These are phyloP conservation scores for Beverwykella pulmonaria DNA, from an alignment of 495 filamentous ascomycete species.

Conservation along the genomic window DNA sequence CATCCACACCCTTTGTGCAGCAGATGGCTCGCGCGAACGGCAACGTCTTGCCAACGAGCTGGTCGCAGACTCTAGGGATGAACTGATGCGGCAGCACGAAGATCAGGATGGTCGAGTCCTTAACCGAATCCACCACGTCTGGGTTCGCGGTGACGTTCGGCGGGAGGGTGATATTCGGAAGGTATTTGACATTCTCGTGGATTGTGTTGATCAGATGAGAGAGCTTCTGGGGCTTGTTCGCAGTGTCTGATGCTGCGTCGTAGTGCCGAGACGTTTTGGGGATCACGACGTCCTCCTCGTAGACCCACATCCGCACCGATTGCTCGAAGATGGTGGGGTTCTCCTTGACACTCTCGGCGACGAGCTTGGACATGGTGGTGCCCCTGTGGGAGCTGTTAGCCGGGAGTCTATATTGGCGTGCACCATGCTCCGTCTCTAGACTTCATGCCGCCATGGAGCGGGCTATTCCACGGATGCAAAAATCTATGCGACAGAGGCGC, in stretches of 20 bases:
- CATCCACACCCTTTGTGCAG: constrained; percentile 97
- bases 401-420: neutral
- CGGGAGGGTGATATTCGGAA: constrained; percentile 82
- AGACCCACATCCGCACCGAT: constrained; percentile 97
- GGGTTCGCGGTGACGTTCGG: constrained; percentile 87
- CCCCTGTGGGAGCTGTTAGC: constrained; percentile 60
- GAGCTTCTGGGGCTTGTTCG: constrained; percentile 74
- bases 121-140: constrained; percentile 77
- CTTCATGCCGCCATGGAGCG: neutral
- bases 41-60: constrained; percentile 83
- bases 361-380: constrained; percentile 93
- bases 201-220: constrained; percentile 85
- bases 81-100: constrained; percentile 99
- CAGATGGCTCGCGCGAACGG: constrained; percentile 93
- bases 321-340: constrained; percentile 80
- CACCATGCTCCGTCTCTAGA: neutral
- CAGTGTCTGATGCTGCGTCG: constrained; percentile 54
- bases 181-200: constrained; percentile 98
- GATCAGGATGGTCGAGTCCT: constrained; percentile 81
- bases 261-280: constrained; percentile 56
- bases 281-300: constrained; percentile 80
- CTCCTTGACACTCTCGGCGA: constrained; percentile 83
- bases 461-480: neutral
- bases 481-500: neutral
- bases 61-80: constrained; percentile 81